Evolutionary conservation across 345 rosid genomes (phyloP), one percentile per base, ranked within the genome.

Genomic region (Boechera divaricarpa): DNA sequence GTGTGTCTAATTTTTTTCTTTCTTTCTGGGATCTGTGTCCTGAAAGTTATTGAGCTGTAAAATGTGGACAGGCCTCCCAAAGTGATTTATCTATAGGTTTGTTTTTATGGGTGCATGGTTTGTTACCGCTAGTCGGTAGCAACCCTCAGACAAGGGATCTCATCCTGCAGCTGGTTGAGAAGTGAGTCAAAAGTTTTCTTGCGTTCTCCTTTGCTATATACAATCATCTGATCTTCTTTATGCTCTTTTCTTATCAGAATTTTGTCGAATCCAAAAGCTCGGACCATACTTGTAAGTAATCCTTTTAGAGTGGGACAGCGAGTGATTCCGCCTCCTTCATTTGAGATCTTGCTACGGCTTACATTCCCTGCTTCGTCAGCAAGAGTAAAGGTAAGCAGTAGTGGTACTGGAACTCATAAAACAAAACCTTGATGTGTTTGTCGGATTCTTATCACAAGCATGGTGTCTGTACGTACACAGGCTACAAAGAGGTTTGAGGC

Each of bases 401-500:
- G 7, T 53, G 8, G 7, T 38, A 32, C 32, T 18, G 55, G 63
- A 58, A 68, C 16, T 72, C 74, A 47, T 41, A 15, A 45, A 31
- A 41, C 67, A 33, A 49, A 31, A 48, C 57, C 29, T 66, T 48
- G 29, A 47, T 48, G n/a, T 1, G 52, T 42, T n/a, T 47, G 21
- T 47, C 21, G 6, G 6, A 12, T 13, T 65, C 21, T 26, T 6
- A 45, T 48, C 39, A 28, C 41, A 16, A 45, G 26, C 32, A 32
- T 69, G 48, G 72, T 58, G 45, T 69, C n/a, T 57, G 3, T 57
- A 35, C 13, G 31, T 21, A 31, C 79, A 61, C 77, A 89, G 91
- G 91, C 89, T 36, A 89, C 89, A 36, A 85, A 87, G 83, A 84
- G 93, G 78, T 84, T 89, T 63, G 89, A 82, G 69, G 85, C 82